phyloP scores from a whole-genome alignment of 2,329 filamentous ascomycete species.

The Elsinoe necatrix region DNA sequence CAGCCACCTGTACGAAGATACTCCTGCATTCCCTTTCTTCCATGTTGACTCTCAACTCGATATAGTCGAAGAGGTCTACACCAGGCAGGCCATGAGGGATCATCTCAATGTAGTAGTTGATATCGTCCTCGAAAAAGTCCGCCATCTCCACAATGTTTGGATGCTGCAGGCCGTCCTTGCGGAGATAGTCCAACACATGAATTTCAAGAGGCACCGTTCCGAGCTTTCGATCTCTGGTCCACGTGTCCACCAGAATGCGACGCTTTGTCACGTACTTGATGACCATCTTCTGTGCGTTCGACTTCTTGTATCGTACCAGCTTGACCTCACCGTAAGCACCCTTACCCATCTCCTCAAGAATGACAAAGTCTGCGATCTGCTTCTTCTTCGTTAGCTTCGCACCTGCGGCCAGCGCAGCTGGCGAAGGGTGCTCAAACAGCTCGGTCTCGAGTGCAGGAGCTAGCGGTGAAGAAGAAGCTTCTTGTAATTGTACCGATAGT shows the following conservation, averaged over 20 bases:
- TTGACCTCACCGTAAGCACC: conserved; percentile 98
- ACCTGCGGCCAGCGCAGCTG: conserved; percentile 27
- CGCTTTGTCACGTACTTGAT: conserved; percentile 97
- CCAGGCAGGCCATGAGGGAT: conserved; percentile 86
- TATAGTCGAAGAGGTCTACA: conserved; percentile 99
- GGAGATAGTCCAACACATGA: conserved; percentile 88
- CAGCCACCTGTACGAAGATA: conserved; percentile 89
- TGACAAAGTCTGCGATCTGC: conserved; percentile 79
- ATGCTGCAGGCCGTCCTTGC: conserved; percentile 58
- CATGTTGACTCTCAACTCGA: conserved; percentile 93
- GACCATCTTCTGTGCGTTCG: conserved; percentile 69
- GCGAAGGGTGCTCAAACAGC: conserved; percentile 32
- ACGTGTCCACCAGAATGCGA: conserved; percentile 93
- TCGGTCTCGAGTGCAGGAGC: conserved; percentile 23
- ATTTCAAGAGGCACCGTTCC: conserved; percentile 96
- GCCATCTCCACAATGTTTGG: conserved; percentile 62
- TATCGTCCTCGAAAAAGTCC: conserved; percentile 65
- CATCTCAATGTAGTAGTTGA: conserved; percentile 99
- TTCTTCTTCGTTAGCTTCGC: conserved; percentile 52
- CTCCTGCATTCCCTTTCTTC: conserved; percentile 86
- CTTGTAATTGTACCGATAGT: conserved; percentile 42
- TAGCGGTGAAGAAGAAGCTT: conserved; percentile 19
- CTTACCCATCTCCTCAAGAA: conserved; percentile 97
- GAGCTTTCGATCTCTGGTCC: conserved; percentile 86
- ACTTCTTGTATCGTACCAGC: conserved; percentile 73